These are phyloP conservation scores for Comarum palustre DNA, from an alignment of 306 rosid genomes.

Conservation along the genomic window DNA sequence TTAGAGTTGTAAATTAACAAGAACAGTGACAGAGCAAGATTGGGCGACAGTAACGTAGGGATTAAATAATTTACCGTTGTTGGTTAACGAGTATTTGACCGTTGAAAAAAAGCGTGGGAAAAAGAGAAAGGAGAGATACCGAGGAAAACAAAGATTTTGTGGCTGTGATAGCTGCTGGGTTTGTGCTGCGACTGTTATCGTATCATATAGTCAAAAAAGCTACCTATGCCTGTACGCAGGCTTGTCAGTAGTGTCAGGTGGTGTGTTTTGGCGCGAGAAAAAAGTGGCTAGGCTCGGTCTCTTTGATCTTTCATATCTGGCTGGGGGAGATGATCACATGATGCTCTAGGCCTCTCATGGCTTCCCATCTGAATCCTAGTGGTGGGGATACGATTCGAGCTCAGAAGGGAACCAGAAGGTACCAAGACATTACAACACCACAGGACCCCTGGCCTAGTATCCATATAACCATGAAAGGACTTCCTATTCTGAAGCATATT, in stretches of 20 bases:
- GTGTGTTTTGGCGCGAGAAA: background rate
- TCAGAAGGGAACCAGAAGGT: background rate
- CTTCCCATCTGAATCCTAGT: background rate
- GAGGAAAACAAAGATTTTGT: background rate
- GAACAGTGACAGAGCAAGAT: background rate
- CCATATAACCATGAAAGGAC: background rate
- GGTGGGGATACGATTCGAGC: constrained; percentile 2
- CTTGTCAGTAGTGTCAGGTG: constrained; percentile 25
- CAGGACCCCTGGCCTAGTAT: background rate
- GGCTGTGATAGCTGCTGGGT: constrained; percentile 12
- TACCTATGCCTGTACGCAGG: background rate
- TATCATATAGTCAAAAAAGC: constrained; percentile 30
- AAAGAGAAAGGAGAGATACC: background rate
- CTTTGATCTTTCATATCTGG: background rate
- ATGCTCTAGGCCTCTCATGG: background rate
- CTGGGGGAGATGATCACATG: background rate
- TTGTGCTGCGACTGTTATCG: background rate
- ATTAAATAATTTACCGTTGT: background rate
- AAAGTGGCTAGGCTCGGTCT: background rate
- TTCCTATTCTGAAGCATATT: background rate
- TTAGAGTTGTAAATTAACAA: too few species aligned
- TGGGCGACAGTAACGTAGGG: background rate
- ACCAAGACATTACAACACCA: constrained; percentile 30
- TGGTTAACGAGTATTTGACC: constrained; percentile 4
- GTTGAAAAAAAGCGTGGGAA: background rate